Base-by-base conservation (phyloP, 2,329 filamentous ascomycete genomes). In the Ophiostoma tasmaniense region DNA sequence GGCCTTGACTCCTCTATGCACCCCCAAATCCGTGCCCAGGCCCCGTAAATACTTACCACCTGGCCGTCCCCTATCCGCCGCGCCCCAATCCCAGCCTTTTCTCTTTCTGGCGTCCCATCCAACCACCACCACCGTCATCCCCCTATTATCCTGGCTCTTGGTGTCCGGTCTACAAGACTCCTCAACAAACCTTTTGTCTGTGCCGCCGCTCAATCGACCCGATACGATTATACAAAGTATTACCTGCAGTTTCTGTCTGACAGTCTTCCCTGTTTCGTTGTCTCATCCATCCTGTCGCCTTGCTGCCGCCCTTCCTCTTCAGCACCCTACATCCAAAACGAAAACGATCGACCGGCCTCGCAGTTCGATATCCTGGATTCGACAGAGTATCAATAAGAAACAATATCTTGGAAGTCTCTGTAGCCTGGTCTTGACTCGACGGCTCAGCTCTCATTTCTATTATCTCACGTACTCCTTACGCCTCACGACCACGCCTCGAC, bases 81-180 rank as follows among this genome's bases (percentile, higher is more conserved):
- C 30, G 59, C 42, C 62, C 59, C 59, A 37, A 66, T 55, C 69
- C 69, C 69, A 70, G 69, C 69, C 69, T 67, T 67, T 68, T 35
- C 55, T 62, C 35, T 67, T 70, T 66, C 64, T 67, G 39, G 62
- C 64, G 69, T 64, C 66, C 25, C 66, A 39, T 68, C 69, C 67
- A 70, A 62, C 69, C 55, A 70, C 67, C 64, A 70, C 67, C 52
- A 64, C 39, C 66, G 42, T 39, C 69, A 55, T 50, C 64, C 67
- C 68, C 69, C 67, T 68, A 68, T 70, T 70, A 39, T 66, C 42
- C 42, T 45, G 42, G 42, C 42, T 45, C 42, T 17, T n/a, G 42
- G 42, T 17, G 42, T 45, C 42, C 42, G 20, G 42, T 39, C 52
- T 68, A 37, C 59, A 66, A 42, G 50, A 35, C 14, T 42, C n/a